Base-by-base conservation (phyloP, 305 asterid species). In the Fraxinus greggii region DNA sequence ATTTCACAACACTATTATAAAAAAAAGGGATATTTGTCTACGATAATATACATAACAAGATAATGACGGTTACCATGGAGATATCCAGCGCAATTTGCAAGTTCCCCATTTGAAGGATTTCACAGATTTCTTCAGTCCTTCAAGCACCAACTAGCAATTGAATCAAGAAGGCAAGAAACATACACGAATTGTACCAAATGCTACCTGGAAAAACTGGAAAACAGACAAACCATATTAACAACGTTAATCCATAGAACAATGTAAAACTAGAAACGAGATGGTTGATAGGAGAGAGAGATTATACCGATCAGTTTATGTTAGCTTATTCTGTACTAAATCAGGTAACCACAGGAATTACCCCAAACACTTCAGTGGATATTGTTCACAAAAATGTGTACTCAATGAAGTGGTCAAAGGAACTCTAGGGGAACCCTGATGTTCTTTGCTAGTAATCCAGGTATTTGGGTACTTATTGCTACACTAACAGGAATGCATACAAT, bases 281-380 rank as follows among this genome's bases (percentile, higher is more conserved):
- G 38, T 5, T 33, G 7, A 33, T 33, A 33, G 38, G 38, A 32
- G 36, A 33, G 35, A 32, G 38, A 33, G 1, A 31, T 5, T 36
- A 7, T 36, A 36, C 1, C 0, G 35, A 32, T 35, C 45, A 38
- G 45, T 38, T 7, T 1, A 12, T 2, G 17, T 42, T 0, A 10
- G 4, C 4, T 9, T 2, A 9, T 3, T 12, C 2, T 29, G 3
- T 63, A 3, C 2, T 40, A 54, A 75, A 89, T 81, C 90, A 85
- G 86, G 40, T 72, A 1, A 32, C 80, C 81, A 76, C 92, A 1
- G 84, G 92, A 84, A 90, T 87, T 88, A 92, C 92, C 92, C 92
- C 90, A 83, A 90, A 88, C 90, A 90, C 90, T 87, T 88, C 85
- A 86, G 88, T 83, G 86, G 21, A 79, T 45, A 72, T 26, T 17